These are phyloP conservation scores for Juglanconis oblonga DNA, from an alignment of 2,329 filamentous ascomycete genomes.

Conservation along the genomic window DNA sequence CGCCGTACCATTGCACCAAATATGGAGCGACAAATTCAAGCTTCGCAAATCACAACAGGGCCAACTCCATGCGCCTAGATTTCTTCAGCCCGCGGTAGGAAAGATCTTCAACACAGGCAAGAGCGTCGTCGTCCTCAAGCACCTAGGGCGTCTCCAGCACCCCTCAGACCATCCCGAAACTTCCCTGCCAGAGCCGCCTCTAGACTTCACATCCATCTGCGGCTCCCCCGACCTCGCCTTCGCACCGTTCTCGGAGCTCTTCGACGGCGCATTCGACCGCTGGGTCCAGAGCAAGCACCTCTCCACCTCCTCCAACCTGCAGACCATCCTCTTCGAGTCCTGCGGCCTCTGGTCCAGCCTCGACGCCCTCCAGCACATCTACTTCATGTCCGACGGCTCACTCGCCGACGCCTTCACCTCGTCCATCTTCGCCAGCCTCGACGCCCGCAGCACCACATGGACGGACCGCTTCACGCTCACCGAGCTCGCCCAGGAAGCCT, in stretches of 20 bases:
- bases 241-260: conserved; percentile 71
- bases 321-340: conserved; percentile 62
- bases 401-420: conserved; percentile 63
- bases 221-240: conserved; percentile 41
- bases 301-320: conserved; percentile 64
- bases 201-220: conserved; percentile 60
- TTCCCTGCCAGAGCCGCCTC: conserved; percentile 34
- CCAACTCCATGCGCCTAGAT: conserved; percentile 66
- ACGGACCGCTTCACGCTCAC: conserved; percentile 79
- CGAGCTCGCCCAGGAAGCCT: conserved; percentile 72
- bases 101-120: conserved; percentile 87
- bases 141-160: conserved; percentile 56
- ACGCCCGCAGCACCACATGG: conserved; percentile 61
- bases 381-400: conserved; percentile 73
- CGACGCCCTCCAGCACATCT: conserved; percentile 67
- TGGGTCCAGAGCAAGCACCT: conserved; percentile 77
- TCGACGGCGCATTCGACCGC: conserved; percentile 66
- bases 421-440: conserved; percentile 72
- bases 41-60: conserved; percentile 61
- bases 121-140: conserved; percentile 78
- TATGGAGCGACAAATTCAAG: conserved; percentile 76
- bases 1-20: conserved; percentile 56
- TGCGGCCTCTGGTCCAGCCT: conserved; percentile 67
- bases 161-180: conserved; percentile 5
- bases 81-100: conserved; percentile 65